Conservation (phyloP, 164 flowering plant genomes). For the Liriodendron chinense region DNA sequence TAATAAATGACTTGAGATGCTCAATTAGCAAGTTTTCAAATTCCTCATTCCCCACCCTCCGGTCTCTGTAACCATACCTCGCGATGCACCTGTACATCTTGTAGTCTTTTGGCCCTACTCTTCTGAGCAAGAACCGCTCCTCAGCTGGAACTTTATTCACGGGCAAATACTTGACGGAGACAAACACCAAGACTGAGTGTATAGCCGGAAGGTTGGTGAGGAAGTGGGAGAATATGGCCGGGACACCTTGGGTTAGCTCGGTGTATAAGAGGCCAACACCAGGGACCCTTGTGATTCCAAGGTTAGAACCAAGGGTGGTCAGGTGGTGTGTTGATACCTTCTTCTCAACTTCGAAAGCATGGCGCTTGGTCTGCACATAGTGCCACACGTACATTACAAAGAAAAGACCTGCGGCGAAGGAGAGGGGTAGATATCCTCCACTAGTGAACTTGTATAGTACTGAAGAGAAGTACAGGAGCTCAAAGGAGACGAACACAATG, state of each 20-base stretch:
- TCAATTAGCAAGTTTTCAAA: constrained; percentile 23
- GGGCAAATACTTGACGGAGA: constrained; percentile 24
- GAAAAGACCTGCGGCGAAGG: constrained; percentile 19
- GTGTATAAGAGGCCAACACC: constrained; percentile 26
- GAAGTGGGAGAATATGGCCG: constrained; percentile 25
- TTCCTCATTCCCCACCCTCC: constrained; percentile 18
- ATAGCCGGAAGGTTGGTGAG: constrained; percentile 27
- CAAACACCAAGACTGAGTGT: constrained; percentile 30
- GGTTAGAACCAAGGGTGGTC: constrained; percentile 7
- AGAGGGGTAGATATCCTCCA: constrained; percentile 28
- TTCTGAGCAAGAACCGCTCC: constrained; percentile 18
- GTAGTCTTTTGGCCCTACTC: constrained; percentile 22
- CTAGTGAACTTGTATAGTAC: constrained; percentile 27
- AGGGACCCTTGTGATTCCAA: constrained; percentile 23
- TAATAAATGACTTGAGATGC: constrained; percentile 17
- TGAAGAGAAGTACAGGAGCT: constrained; percentile 22
- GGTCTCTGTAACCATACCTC: constrained; percentile 21
- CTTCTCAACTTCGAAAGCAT: constrained; percentile 19
- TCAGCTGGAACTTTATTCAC: constrained; percentile 22
- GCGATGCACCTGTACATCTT: constrained; percentile 23
- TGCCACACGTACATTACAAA: constrained; percentile 28
- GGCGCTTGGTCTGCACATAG: constrained; percentile 19
- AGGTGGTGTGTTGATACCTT: constrained; percentile 19
- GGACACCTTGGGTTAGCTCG: constrained; percentile 22
- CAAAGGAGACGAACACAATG: constrained; percentile 18